Evolutionary conservation across 2,329 filamentous ascomycete genomes (phyloP), one percentile per base, ranked within the genome.

Genomic region (Monilinia laxa): DNA sequence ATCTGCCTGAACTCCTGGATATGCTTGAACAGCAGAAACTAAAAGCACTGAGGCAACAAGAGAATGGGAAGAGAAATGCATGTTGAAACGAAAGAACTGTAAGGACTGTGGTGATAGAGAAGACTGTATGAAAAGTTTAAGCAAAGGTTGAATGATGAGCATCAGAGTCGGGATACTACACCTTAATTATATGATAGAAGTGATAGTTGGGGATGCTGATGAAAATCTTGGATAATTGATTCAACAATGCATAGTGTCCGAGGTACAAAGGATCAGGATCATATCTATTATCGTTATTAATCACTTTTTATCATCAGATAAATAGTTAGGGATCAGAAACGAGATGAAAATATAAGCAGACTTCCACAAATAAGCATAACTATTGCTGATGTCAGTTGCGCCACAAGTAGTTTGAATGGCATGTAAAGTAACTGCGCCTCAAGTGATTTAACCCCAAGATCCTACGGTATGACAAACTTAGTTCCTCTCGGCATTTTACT

Each of bases 301-400:
- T n/a, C 6, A 16, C 20, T 62, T 62, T 38, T 31, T 53, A 53
- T 51, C 16, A 62, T 38, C 28, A 28, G 35, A 23, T 63, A 47
- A 10, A n/a, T 16, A 11, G 45, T 40, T 28, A 54, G 49, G 49
- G 35, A 18, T 42, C 18, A 54, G 25, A 63, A 28, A 55, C 20
- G 31, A 53, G 54, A 60, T 60, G 58, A 60, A 60, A 35, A 60
- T 18, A 60, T 60, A 47, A 60, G 58, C 42, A 49, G 20, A 7
- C 10, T 60, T 35, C 31, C 23, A 40, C 28, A 35, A 42, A 60
- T 35, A 31, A 60, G 42, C 14, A 35, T 16, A 31, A 49, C 18
- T 49, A 35, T 23, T 35, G 31, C 31, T 5, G 5, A 35, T 35
- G 5, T 35, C 31, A 35, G 31, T 3, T 35, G 31, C 5, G 31